These are phyloP conservation scores for Coniferiporia sulphurascens DNA, from an alignment of 1,284 basidiomycete species.

Conservation along the genomic window DNA sequence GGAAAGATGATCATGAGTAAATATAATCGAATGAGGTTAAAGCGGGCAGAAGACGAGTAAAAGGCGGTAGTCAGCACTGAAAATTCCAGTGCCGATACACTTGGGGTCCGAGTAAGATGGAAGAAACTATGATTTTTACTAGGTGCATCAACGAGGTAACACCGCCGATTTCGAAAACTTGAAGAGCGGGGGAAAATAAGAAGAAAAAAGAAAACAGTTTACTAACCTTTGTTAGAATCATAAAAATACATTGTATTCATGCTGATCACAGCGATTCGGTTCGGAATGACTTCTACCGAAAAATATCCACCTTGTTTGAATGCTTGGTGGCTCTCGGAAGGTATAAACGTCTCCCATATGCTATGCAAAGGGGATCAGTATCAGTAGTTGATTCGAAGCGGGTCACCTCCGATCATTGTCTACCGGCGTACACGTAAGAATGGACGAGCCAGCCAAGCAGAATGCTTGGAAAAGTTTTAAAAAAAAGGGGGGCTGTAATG, in stretches of 20 bases:
- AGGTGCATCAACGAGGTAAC: neutral
- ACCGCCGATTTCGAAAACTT: neutral
- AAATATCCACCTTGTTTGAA: constrained; percentile 86
- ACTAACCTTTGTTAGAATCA: constrained; percentile 80
- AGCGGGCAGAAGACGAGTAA: neutral
- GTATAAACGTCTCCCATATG: constrained; percentile 84
- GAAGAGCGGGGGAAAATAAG: neutral
- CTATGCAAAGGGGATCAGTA: constrained; percentile 32
- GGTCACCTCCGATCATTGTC: too few relatives aligned
- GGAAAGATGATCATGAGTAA: constrained; percentile 2
- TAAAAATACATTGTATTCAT: constrained; percentile 94
- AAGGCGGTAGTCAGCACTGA: neutral
- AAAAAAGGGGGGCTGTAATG: too few relatives aligned
- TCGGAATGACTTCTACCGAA: constrained; percentile 76
- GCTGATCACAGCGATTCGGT: constrained; percentile 75
- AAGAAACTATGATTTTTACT: neutral
- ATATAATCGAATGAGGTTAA: neutral
- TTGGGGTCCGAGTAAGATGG: constrained; percentile 1
- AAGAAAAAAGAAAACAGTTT: neutral
- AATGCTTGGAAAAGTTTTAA: too few relatives aligned
- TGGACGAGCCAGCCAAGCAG: too few relatives aligned
- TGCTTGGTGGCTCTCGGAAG: constrained; percentile 74
- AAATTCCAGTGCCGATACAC: neutral
- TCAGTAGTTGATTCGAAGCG: too few relatives aligned
- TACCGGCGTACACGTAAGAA: too few relatives aligned